Evolutionary conservation across 345 rosid genomes (phyloP).

Genomic region (Citrus australasica): DNA sequence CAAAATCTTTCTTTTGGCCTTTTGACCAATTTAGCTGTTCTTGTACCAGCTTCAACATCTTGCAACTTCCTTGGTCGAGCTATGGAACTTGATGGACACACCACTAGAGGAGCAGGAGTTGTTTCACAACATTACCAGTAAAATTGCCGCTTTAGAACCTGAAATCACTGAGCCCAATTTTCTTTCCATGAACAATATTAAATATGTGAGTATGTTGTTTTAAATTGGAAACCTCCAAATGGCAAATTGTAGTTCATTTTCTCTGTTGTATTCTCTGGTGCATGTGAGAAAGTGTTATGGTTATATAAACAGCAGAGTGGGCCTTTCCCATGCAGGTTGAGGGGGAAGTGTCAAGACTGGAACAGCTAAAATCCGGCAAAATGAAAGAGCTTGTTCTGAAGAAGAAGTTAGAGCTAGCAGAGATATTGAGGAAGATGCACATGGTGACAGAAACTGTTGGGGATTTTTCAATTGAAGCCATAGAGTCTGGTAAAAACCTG

Average conservation of each 20-base stretch:
- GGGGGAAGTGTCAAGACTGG: slow-evolving; percentile 58
- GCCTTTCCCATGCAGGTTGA: slow-evolving; percentile 42
- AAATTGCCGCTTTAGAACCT: slow-evolving; percentile 47
- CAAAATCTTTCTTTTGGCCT: not conserved
- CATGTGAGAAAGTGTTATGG: not conserved
- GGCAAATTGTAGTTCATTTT: not conserved
- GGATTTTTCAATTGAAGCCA: slow-evolving; percentile 45
- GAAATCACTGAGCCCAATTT: slow-evolving; percentile 50
- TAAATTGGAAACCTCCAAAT: not conserved
- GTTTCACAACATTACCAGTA: slow-evolving; percentile 51
- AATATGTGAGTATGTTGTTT: slow-evolving; percentile 39
- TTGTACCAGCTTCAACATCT: slow-evolving; percentile 52
- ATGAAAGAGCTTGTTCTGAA: slow-evolving; percentile 66
- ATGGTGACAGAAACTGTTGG: slow-evolving; percentile 39
- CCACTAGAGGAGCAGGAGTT: slow-evolving; percentile 54
- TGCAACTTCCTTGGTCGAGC: slow-evolving; percentile 55
- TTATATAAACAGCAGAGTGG: not conserved
- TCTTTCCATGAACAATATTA: slow-evolving; percentile 52
- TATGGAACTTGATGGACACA: slow-evolving; percentile 70
- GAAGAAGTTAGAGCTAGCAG: slow-evolving; percentile 67
- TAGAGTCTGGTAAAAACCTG: slow-evolving; percentile 44
- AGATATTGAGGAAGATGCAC: slow-evolving; percentile 63
- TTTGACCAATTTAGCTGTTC: slow-evolving; percentile 9
- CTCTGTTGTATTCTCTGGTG: not conserved
- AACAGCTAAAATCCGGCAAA: slow-evolving; percentile 54